Conservation (phyloP, 306 rosid genomes). For the Echinosophora koreensis region DNA sequence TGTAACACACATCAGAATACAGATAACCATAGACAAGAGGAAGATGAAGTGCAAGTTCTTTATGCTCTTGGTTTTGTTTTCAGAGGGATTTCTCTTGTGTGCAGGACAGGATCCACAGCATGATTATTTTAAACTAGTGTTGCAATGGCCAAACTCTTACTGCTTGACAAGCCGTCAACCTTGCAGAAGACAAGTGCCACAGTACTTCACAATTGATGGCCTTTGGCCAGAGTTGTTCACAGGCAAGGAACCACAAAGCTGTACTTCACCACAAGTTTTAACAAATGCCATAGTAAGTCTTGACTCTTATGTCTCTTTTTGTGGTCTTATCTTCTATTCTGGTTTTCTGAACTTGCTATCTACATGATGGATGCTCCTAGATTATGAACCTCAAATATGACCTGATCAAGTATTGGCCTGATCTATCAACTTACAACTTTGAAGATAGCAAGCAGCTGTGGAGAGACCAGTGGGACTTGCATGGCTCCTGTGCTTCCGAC, state of each 20-base stretch:
- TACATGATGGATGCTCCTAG: background rate
- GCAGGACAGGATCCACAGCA: background rate
- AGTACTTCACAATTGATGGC: background rate
- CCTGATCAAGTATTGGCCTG: slow-evolving; percentile 13
- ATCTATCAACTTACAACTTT: slow-evolving; percentile 9
- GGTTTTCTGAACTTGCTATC: background rate
- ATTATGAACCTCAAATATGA: background rate
- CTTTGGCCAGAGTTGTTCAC: slow-evolving; percentile 10
- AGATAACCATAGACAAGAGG: background rate
- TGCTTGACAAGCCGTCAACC: background rate
- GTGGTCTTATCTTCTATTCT: background rate
- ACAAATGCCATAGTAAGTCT: background rate
- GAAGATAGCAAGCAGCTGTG: background rate
- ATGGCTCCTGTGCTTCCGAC: background rate
- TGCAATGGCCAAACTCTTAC: slow-evolving; percentile 6
- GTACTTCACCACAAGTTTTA: background rate
- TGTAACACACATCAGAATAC: background rate
- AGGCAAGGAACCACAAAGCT: background rate
- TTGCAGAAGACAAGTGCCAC: slow-evolving; percentile 6
- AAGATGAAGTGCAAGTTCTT: slow-evolving; percentile 5
- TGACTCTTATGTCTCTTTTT: background rate
- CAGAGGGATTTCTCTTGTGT: background rate
- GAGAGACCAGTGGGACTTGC: background rate
- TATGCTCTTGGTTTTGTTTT: background rate
- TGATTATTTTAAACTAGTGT: background rate